A percentile compares a stretch with the other conserved stretches of the same genome.
phyloP scores from a whole-genome alignment of 1,139 yeast species.

The Lodderomyces jiufengensis region DNA sequence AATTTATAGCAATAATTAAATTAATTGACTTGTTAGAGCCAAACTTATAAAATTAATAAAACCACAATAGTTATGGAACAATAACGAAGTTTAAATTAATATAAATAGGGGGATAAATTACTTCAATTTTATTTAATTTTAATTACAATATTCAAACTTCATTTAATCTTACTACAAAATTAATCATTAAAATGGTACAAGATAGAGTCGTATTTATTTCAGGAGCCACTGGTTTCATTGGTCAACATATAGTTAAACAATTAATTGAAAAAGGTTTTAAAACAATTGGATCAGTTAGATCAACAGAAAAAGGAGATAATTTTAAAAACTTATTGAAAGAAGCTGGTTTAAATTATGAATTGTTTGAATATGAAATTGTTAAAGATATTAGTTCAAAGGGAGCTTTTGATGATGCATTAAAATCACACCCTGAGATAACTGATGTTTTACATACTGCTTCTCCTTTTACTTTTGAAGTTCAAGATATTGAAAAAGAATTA shows the following conservation, averaged over 20 bases:
- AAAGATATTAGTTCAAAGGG: conserved; percentile 22
- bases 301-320: conserved; percentile 24
- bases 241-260: conserved; percentile 32
- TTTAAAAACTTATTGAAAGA: conserved; percentile 15
- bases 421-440: conserved; percentile 25
- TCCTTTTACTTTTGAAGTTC: conserved; percentile 24
- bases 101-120: too few species aligned
- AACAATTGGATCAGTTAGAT: conserved; percentile 29
- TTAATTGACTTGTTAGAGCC: too few species aligned
- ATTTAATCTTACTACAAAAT: too few species aligned
- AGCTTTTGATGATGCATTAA: conserved; percentile 30
- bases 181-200: too few species aligned
- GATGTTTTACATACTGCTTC: conserved; percentile 31
- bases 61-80: too few species aligned
- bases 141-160: too few species aligned
- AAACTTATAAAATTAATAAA: too few species aligned
- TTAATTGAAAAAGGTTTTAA: conserved; percentile 22
- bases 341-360: conserved; percentile 1
- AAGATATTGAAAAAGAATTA: conserved; percentile 25
- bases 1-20: too few species aligned
- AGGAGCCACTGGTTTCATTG: conserved; percentile 59
- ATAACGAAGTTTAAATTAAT: too few species aligned
- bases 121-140: too few species aligned
- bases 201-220: conserved; percentile 35
- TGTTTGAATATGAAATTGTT: conserved; percentile 27